A percentile compares a stretch with the other conserved stretches of the same genome.
phyloP scores from a whole-genome alignment of 768 basidiomycete genomes.

The Russula ochroleuca region DNA sequence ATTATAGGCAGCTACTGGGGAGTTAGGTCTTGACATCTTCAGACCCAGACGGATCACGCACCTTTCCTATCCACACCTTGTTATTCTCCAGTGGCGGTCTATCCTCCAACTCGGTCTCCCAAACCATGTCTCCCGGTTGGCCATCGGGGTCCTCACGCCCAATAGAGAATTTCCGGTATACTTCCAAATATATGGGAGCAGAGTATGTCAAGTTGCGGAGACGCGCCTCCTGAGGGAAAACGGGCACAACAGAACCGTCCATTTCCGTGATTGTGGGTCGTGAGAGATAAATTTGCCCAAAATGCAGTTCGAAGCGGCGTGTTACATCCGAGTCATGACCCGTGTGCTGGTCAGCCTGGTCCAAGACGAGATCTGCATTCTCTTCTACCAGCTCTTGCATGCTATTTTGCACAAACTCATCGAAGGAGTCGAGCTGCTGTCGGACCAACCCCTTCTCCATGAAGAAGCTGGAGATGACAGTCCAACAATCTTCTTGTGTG shows the following conservation, averaged over 20 bases:
- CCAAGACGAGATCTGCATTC: slow-evolving; percentile 89
- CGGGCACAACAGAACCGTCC: slow-evolving; percentile 88
- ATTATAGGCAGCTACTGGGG: slow-evolving; percentile 88
- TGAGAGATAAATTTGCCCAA: slow-evolving; percentile 96
- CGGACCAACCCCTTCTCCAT: slow-evolving; percentile 95
- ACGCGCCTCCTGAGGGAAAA: slow-evolving; percentile 96
- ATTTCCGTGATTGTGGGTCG: slow-evolving; percentile 92
- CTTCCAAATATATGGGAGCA: slow-evolving; percentile 91
- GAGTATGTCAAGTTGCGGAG: slow-evolving; percentile 95
- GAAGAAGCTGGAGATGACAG: slow-evolving; percentile 94
- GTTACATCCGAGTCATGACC: slow-evolving; percentile 77
- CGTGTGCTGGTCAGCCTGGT: slow-evolving; percentile 94
- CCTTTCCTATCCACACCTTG: slow-evolving; percentile 96
- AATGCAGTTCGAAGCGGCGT: slow-evolving; percentile 94
- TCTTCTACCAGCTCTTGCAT: slow-evolving; percentile 99
- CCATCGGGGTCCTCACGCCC: slow-evolving; percentile 81
- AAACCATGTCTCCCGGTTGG: slow-evolving; percentile 71
- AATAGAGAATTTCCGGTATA: slow-evolving; percentile 78
- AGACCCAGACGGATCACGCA: slow-evolving; percentile 34
- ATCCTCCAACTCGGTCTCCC: slow-evolving; percentile 71
- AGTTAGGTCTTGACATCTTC: not conserved
- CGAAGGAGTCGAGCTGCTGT: slow-evolving; percentile 96
- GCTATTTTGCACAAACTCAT: slow-evolving; percentile 98
- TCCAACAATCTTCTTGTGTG: slow-evolving; percentile 93
- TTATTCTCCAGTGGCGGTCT: slow-evolving; percentile 52